Percentiles rank a stretch among this genome's conserved stretches.
These are phyloP conservation scores for Casaregolazyma lundiana DNA, from an alignment of 1,139 yeast genomes.

Conservation along the genomic window DNA sequence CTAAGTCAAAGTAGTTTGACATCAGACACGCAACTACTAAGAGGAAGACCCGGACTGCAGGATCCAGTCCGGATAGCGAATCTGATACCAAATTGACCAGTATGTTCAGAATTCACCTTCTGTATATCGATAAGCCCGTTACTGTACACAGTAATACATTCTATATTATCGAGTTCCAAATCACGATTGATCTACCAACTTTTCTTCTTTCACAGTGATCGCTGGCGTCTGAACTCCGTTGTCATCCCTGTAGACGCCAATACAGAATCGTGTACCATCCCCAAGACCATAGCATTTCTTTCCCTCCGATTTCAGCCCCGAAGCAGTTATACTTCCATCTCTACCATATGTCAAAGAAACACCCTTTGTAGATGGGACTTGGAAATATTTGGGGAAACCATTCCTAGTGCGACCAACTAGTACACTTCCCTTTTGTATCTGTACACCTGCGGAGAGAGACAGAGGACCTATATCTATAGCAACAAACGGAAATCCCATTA, in stretches of 20 bases:
- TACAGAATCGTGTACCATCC: not conserved
- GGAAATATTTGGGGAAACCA: not conserved
- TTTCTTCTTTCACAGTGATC: not conserved
- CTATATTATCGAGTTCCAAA: not conserved
- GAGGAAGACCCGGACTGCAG: not conserved
- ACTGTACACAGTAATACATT: not conserved
- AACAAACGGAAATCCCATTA: not conserved
- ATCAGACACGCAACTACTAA: not conserved
- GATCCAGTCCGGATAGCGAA: not conserved
- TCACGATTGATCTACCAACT: not conserved
- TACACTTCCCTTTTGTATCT: not conserved
- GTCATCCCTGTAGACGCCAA: not conserved
- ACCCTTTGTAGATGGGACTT: not conserved
- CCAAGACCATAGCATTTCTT: not conserved
- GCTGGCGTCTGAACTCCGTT: not conserved
- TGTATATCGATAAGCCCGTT: not conserved
- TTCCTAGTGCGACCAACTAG: not conserved
- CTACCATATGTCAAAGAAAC: conserved; percentile 1
- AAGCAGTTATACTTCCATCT: not conserved
- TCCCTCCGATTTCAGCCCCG: not conserved
- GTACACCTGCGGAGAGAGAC: not conserved
- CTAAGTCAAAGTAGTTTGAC: not conserved
- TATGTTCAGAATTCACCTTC: not conserved
- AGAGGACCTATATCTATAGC: not conserved
- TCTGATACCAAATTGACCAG: not conserved